phyloP scores from a whole-genome alignment of 2,329 filamentous ascomycete genomes.

The Curvularia spicifera region DNA sequence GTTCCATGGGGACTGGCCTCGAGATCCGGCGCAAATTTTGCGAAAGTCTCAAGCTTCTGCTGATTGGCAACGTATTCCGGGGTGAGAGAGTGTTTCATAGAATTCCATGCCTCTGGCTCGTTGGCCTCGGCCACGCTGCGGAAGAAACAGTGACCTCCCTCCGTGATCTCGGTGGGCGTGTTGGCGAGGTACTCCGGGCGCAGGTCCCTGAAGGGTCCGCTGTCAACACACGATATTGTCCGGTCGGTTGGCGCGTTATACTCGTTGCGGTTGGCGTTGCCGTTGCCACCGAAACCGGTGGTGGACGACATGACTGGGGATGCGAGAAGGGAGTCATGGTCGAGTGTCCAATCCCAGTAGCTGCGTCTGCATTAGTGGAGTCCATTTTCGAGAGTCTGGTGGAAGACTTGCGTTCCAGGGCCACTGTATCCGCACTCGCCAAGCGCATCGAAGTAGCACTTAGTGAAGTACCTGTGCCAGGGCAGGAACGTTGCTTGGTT shows the following conservation, averaged over 20 bases:
- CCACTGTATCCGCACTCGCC: slow-evolving; percentile 31
- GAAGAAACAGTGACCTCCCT: background rate
- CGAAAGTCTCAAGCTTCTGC: background rate
- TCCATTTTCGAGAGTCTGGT: background rate
- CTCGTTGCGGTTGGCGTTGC: slow-evolving; percentile 9
- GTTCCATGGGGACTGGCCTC: background rate
- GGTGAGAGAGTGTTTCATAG: background rate
- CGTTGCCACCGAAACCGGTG: slow-evolving; percentile 43
- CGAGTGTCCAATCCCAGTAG: slow-evolving; percentile 49
- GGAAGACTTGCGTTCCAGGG: slow-evolving; percentile 2
- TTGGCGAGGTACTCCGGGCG: background rate
- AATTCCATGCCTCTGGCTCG: background rate
- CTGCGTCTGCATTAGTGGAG: background rate
- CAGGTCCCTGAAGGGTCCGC: background rate
- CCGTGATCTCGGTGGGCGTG: background rate
- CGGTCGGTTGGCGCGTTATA: background rate
- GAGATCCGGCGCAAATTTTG: background rate
- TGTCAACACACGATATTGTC: background rate
- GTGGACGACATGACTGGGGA: slow-evolving; percentile 28
- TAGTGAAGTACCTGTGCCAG: slow-evolving; percentile 48
- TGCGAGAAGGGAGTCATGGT: slow-evolving; percentile 31
- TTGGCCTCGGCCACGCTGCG: background rate
- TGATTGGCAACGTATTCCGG: background rate
- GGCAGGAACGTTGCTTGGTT: slow-evolving; percentile 41
- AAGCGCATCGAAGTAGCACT: slow-evolving; percentile 41